These are phyloP conservation scores for Powellomyces hirtus DNA, from an alignment of 192 early-diverging fungal species.

Conservation along the genomic window DNA sequence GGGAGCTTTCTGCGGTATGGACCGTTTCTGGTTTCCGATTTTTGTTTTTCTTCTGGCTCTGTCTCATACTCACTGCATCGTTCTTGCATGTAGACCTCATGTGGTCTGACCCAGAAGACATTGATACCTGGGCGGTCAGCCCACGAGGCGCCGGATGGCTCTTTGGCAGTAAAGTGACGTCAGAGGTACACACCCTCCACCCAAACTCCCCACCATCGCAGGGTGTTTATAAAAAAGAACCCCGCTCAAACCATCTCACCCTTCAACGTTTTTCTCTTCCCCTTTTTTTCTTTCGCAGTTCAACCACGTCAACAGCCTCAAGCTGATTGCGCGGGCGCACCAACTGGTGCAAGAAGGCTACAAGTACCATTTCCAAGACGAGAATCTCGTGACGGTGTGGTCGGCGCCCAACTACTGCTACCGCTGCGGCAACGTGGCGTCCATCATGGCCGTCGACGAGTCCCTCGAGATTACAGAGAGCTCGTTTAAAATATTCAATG, in stretches of 20 bases:
- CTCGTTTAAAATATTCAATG: conserved; percentile 94
- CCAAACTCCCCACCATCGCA: too few relatives aligned
- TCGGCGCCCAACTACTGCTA: conserved; percentile 72
- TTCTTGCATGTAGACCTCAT: conserved; percentile 67
- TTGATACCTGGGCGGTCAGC: conserved; percentile 87
- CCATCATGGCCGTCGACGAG: conserved; percentile 62
- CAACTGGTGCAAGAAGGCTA: conserved; percentile 98
- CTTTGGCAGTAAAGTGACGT: conserved; percentile 92
- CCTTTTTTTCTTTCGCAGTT: conserved; percentile 53
- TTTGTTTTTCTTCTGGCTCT: not conserved
- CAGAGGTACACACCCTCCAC: conserved; percentile 57
- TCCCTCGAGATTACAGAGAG: conserved; percentile 72
- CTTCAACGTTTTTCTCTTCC: not conserved
- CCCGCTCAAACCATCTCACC: too few relatives aligned
- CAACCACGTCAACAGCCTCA: conserved; percentile 87
- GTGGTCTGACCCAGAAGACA: conserved; percentile 97
- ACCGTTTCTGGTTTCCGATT: not conserved
- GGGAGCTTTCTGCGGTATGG: conserved; percentile 80
- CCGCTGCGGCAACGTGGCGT: conserved; percentile 63
- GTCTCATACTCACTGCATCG: too few relatives aligned
- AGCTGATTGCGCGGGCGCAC: conserved; percentile 91
- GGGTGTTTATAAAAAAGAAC: not conserved
- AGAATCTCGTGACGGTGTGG: conserved; percentile 94
- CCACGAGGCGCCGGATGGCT: conserved; percentile 94
- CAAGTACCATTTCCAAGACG: conserved; percentile 90